Conservation (phyloP, 441 rosid species). For the Jatropha multifida region DNA sequence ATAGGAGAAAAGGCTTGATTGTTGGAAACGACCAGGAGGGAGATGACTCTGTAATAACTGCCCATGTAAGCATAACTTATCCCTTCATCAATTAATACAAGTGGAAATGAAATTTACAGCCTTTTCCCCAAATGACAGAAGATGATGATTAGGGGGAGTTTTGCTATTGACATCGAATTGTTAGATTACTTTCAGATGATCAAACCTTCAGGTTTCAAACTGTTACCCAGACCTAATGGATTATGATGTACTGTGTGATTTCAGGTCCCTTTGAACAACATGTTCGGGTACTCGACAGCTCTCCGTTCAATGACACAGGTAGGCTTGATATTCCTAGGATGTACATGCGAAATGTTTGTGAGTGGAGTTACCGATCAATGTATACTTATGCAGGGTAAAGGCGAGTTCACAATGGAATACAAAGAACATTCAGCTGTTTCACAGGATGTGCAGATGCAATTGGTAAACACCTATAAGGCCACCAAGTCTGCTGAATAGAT, state of each 20-base stretch:
- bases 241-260: slow-evolving; percentile 1
- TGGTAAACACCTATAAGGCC: slow-evolving; percentile 74
- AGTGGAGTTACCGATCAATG: neutral
- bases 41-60: slow-evolving; percentile 81
- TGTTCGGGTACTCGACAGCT: slow-evolving; percentile 96
- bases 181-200: neutral
- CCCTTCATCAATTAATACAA: neutral
- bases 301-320: slow-evolving; percentile 99
- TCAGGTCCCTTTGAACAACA: slow-evolving; percentile 94
- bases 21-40: slow-evolving; percentile 99
- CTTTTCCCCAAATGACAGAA: neutral
- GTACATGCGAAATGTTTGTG: neutral
- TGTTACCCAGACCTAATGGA: neutral
- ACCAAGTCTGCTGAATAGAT: slow-evolving; percentile 49
- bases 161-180: neutral
- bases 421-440: slow-evolving; percentile 88
- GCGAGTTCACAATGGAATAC: slow-evolving; percentile 98
- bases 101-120: neutral
- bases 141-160: neutral
- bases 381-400: slow-evolving; percentile 64
- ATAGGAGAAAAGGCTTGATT: slow-evolving; percentile 95
- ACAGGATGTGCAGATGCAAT: slow-evolving; percentile 81
- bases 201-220: neutral
- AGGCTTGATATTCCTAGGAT: neutral
- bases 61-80: slow-evolving; percentile 52